phyloP scores from a whole-genome alignment of 2,329 filamentous ascomycete genomes.

The Microascus cirrosus region DNA sequence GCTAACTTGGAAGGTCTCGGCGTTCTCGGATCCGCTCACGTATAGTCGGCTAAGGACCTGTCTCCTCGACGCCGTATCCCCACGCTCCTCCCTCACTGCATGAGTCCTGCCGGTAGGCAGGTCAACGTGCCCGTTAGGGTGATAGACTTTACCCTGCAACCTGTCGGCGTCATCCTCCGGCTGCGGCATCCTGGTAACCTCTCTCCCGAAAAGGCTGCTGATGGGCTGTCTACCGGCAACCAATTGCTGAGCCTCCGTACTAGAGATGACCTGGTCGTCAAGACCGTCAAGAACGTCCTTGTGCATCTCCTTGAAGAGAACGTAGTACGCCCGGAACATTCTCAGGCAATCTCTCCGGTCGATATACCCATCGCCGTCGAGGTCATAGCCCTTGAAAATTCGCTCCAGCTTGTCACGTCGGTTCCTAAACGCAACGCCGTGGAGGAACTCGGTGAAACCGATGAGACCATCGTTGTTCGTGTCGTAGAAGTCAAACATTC shows the following conservation, averaged over 20 bases:
- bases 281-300: conserved; percentile 69
- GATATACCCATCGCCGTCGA: conserved; percentile 79
- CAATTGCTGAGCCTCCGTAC: conserved; percentile 65
- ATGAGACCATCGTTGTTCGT: conserved; percentile 81
- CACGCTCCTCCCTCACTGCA: conserved; percentile 46
- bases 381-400: conserved; percentile 83
- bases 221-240: conserved; percentile 65
- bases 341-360: conserved; percentile 78
- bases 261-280: conserved; percentile 67
- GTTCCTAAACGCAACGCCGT: conserved; percentile 63
- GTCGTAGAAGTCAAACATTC: conserved; percentile 96
- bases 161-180: conserved; percentile 45
- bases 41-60: conserved; percentile 48
- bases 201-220: conserved; percentile 63
- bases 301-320: conserved; percentile 81
- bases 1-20: conserved; percentile 2
- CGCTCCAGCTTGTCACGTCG: conserved; percentile 58
- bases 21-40: conserved; percentile 9
- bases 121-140: conserved; percentile 51
- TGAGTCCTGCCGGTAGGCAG: conserved; percentile 46
- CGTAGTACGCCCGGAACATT: conserved; percentile 87
- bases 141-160: conserved; percentile 56
- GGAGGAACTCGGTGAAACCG: conserved; percentile 83
- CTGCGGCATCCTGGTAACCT: conserved; percentile 50
- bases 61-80: conserved; percentile 49